A percentile compares a stretch with the other conserved stretches of the same genome.
phyloP scores from a whole-genome alignment of 2,329 filamentous ascomycete genomes.

The Fusarium incarnatum region DNA sequence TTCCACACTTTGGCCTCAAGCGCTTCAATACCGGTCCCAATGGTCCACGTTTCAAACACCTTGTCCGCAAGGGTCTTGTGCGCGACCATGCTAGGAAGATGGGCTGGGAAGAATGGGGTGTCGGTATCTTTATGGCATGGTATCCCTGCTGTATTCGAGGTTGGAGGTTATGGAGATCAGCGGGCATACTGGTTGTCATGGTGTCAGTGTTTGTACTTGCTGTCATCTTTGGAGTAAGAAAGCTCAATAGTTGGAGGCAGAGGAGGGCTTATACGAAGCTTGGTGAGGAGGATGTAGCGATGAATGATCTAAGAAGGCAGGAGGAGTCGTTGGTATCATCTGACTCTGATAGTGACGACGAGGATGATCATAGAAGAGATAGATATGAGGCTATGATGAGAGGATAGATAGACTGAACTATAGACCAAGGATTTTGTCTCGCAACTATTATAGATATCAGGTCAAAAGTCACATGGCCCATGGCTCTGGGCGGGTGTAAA shows the following conservation, averaged over 20 bases:
- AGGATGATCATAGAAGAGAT: constrained; percentile 1
- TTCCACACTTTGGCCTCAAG: constrained; percentile 49
- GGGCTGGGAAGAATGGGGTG: constrained; percentile 48
- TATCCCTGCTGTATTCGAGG: constrained; percentile 53
- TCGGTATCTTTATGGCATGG: constrained; percentile 44
- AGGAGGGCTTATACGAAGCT: constrained; percentile 37
- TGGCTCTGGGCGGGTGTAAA: no score
- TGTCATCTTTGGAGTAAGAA: constrained; percentile 18
- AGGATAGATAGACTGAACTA: not conserved
- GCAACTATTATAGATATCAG: no score
- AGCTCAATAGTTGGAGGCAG: constrained; percentile 13
- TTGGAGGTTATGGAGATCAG: constrained; percentile 49
- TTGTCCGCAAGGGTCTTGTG: constrained; percentile 49
- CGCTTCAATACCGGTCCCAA: constrained; percentile 50
- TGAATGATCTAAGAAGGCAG: constrained; percentile 53
- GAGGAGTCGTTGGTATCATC: constrained; percentile 37
- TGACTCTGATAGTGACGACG: constrained; percentile 27
- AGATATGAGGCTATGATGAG: constrained; percentile 3
- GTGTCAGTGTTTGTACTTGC: constrained; percentile 18
- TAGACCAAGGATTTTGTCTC: no score
- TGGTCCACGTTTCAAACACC: constrained; percentile 50
- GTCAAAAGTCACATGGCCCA: no score
- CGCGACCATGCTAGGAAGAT: constrained; percentile 43
- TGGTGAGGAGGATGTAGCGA: constrained; percentile 39
- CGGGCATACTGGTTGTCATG: constrained; percentile 30